Base-by-base conservation (phyloP, 108 stramenopile genomes). In the Skeletonema tropicum region DNA sequence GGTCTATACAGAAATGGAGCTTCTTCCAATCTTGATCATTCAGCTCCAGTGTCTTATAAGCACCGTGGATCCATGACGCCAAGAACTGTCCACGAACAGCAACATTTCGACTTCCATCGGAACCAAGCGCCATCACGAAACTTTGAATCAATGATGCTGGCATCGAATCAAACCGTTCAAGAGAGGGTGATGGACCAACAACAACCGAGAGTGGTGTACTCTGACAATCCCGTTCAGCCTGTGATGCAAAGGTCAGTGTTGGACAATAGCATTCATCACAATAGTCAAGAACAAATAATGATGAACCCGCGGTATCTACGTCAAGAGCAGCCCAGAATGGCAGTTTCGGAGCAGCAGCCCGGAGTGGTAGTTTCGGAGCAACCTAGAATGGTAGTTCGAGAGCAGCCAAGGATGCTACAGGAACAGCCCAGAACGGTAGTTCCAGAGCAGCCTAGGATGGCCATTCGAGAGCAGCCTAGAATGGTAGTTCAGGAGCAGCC, bases 141-240 rank as follows among this genome's bases (percentile, higher is more conserved):
- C 52, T 23, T 25, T 7, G 52, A 55, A 23, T 55, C 52, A 55
- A 55, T 55, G 52, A 55, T 55, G 52, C 23, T 55, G 7, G 52
- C 52, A 25, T 55, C 52, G 21, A 55, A 55, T 55, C 52, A 55
- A 55, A 55, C 52, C 10, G 52, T 55, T 21, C 52, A 55, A 23
- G 52, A 55, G 23, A 55, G 15, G 23, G 9, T 23, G 52, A 55
- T 23, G 21, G 23, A 55, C 23, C 19, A 55, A 23, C 52, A 55
- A 55, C 52, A 55, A 55, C 52, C 52, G 9, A 55, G 52, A n/a
- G 2, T 55, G 52, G 23, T 55, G 23, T 21, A 55, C 52, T 23
- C 19, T 9, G 9, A 55, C n/a, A 55, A 45, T 11, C 42, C 3
- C 42, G 15, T 45, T 3, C 42, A 45, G 15, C 14, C 42, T 45